Evolutionary conservation across 164 flowering plant species (phyloP).

Genomic region (Liriodendron chinense): DNA sequence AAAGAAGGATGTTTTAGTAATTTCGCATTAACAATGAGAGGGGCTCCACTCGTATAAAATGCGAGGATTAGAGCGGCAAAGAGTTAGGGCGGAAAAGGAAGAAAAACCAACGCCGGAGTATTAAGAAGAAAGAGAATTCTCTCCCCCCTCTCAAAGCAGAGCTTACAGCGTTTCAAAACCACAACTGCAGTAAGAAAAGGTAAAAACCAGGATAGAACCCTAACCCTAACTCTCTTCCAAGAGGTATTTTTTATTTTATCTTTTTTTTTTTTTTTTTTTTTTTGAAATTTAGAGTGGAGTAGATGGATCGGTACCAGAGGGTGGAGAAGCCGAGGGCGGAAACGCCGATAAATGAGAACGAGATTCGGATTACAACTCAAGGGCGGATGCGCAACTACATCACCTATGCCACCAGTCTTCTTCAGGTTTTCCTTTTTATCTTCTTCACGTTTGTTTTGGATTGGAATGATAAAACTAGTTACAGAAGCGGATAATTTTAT

Average conservation of each 20-base stretch:
- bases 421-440: slow-evolving; percentile 15
- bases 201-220: background rate
- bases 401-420: slow-evolving; percentile 29
- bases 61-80: background rate
- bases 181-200: background rate
- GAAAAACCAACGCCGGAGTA: background rate
- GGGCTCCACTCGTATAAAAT: background rate
- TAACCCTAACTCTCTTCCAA: too few species aligned
- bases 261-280: background rate
- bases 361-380: slow-evolving; percentile 32
- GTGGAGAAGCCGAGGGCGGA: slow-evolving; percentile 33
- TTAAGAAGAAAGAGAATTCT: background rate
- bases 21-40: background rate
- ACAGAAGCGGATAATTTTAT: background rate
- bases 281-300: background rate
- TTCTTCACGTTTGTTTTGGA: background rate
- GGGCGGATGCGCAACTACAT: slow-evolving; percentile 35
- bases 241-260: too few species aligned
- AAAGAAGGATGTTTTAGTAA: background rate
- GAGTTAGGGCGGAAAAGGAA: background rate
- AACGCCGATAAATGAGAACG: slow-evolving; percentile 34
- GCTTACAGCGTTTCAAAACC: background rate
- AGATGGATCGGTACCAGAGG: slow-evolving; percentile 38
- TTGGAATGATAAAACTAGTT: background rate
- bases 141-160: background rate